A percentile compares a stretch with the other conserved stretches of the same genome.
Conservation (phyloP, 148 eudicot species). For the Rhododendron mucronatum region DNA sequence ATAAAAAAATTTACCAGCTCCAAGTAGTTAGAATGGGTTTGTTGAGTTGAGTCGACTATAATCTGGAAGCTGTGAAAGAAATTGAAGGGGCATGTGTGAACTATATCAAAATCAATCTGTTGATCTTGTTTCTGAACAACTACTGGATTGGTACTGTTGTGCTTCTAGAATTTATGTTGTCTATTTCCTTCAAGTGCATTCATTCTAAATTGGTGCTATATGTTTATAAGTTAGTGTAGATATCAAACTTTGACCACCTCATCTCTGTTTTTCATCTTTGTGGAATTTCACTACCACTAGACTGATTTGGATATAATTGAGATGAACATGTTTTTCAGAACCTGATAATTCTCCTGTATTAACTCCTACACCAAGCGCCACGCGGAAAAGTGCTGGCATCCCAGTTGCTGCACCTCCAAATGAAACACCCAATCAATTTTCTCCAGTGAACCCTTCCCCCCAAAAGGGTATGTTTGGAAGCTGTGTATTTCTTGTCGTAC, state of each 20-base stretch:
- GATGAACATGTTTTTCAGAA: conserved; percentile 15
- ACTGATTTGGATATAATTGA: not conserved
- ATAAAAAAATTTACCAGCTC: not conserved
- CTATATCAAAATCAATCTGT: not conserved
- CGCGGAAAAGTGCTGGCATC: conserved; percentile 7
- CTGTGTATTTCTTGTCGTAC: not conserved
- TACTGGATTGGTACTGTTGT: not conserved
- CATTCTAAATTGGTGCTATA: not conserved
- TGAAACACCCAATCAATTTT: conserved; percentile 9
- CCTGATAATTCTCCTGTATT: conserved; percentile 22
- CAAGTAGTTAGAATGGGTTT: not conserved
- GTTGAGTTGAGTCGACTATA: not conserved
- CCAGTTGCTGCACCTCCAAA: conserved; percentile 38
- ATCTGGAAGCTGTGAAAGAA: not conserved
- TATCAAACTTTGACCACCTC: not conserved
- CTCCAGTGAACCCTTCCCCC: conserved; percentile 26
- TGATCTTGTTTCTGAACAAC: not conserved
- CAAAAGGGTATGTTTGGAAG: conserved; percentile 12
- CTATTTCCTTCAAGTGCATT: not conserved
- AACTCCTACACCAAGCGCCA: conserved; percentile 30
- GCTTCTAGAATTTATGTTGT: not conserved
- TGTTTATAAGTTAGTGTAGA: not conserved
- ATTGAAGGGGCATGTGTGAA: not conserved
- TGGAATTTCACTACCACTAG: not conserved
- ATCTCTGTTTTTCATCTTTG: not conserved